phyloP scores from a whole-genome alignment of 2,329 filamentous ascomycete genomes.

The Aspergillus unguis region DNA sequence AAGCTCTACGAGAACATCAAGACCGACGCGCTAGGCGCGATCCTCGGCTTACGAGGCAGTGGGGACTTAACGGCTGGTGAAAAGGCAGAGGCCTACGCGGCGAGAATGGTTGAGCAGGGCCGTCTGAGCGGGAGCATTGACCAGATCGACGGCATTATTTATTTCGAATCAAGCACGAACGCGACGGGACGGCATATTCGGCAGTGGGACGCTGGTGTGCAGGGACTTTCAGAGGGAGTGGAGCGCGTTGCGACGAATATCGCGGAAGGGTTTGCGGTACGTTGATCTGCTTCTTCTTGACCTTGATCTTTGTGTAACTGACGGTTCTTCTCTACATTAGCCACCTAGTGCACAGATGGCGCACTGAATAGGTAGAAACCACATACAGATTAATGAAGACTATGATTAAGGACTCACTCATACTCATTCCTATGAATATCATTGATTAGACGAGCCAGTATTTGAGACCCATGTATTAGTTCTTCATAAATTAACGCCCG shows the following conservation, averaged over 20 bases:
- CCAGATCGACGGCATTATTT: constrained; percentile 84
- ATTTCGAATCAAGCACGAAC: constrained; percentile 72
- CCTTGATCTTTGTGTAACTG: background rate
- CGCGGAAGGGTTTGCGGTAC: constrained; percentile 73
- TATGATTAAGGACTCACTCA: constrained; percentile 10
- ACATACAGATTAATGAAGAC: constrained; percentile 5
- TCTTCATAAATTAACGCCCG: too few relatives aligned
- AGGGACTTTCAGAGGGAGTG: constrained; percentile 81
- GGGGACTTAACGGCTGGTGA: constrained; percentile 53
- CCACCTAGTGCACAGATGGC: constrained; percentile 36
- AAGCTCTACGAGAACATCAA: constrained; percentile 74
- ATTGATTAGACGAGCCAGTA: background rate
- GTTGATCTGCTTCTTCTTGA: constrained; percentile 21
- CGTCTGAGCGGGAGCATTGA: constrained; percentile 85
- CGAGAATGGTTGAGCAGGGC: constrained; percentile 93
- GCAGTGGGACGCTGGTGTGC: constrained; percentile 85
- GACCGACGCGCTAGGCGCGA: constrained; percentile 68
- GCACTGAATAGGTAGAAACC: constrained; percentile 21
- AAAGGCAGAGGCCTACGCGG: constrained; percentile 85
- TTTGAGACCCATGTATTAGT: background rate
- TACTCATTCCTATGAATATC: background rate
- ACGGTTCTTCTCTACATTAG: constrained; percentile 17
- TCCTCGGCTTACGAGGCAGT: constrained; percentile 67
- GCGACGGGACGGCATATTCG: constrained; percentile 69
- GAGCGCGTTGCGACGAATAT: constrained; percentile 80